Base-by-base conservation (phyloP, 1,284 basidiomycete genomes). In the Cryptococcus sp. region DNA sequence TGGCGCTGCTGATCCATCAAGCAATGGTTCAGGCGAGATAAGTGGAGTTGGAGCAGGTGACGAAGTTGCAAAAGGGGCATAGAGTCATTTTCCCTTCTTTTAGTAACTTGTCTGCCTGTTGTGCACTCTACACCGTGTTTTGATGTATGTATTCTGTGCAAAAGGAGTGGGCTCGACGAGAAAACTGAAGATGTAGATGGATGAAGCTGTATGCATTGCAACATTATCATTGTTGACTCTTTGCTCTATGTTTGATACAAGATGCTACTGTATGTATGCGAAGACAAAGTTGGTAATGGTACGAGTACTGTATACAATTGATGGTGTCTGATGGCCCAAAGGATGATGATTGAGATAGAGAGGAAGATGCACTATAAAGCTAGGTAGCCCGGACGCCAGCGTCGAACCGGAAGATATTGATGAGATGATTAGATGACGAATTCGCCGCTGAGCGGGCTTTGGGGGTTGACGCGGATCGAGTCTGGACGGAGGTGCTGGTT, bases 381-480 rank as follows among this genome's bases (percentile, higher is more conserved):
- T 22, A 6, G 42, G 16, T 45, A n/a, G 31, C 7, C 31, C 31
- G 31, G 31, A 35, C n/a, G 42, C 42, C 42, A 45, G 16, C 39
- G 22, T 53, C 38, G 41, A 23, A 23, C 50, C 20, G 40, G 11
- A 25, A 25, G n/a, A 25, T 22, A 31, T 19, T 53, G 50, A 44
- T 53, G 3, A 53, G 3, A 19, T 31, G 47, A 49, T 47, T 54
- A 60, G 22, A 60, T 20, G 47, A 52, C 44, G 44, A 59, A 57
- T 15, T 60, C 54, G 20, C 57, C 61, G 39, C 58, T 56, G 35
- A 50, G 47, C 10, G 59, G 59, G 27, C 59, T 61, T 13, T 53
- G 50, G 53, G 59, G 59, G 42, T 56, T 56, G 40, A 61, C 47
- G 42, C 52, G 50, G 20, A 61, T 45, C 3, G 57, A 38, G 22